Base-by-base conservation (phyloP, 148 eudicot species). In the Vaccinium myrtillus region DNA sequence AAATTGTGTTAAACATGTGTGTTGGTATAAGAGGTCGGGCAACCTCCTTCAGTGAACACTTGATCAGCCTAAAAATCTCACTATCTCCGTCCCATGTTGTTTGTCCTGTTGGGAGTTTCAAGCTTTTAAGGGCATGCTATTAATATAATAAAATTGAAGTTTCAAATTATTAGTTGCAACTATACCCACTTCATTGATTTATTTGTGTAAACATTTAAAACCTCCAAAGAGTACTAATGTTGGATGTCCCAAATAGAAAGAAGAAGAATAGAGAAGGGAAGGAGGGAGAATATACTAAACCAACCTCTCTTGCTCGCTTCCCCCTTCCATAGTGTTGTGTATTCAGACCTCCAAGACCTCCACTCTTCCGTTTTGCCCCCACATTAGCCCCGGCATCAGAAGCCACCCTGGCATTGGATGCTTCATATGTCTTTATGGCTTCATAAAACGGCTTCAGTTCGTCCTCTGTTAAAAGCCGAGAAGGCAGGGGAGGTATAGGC, bases 251-350 rank as follows among this genome's bases (percentile, higher is more conserved):
- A 69, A 69, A 27, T 69, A 36, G 74, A 69, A 67, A 25, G 73
- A 69, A 6, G 6, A 69, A 27, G 13, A 69, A 27, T 10, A 11
- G 36, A 27, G 3, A 69, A 69, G 36, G 39, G 74, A 69, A 25
- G 36, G 36, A 69, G 32, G 73, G 74, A 69, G 16, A 69, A 81
- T 59, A 77, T 4, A 61, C 19, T 78, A 73, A 87, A 87, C 94
- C 15, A 80, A 95, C 99, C 99, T 97, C 99, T 87, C 99, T 93
- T 67, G 99, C 98, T 84, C 99, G 94, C 85, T 97, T 97, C 48
- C 99, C 99, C 79, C 99, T 92, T 91, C 99, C 99, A 89, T 97
- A 97, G 6, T 94, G 96, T 87, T 93, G 96, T 75, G 91, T 92
- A 88, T 97, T 98, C 74, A 90, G 94, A 82, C 96, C 93, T 39